These are phyloP conservation scores for Nitzschia putrida DNA, from an alignment of 108 stramenopile genomes.

Conservation along the genomic window DNA sequence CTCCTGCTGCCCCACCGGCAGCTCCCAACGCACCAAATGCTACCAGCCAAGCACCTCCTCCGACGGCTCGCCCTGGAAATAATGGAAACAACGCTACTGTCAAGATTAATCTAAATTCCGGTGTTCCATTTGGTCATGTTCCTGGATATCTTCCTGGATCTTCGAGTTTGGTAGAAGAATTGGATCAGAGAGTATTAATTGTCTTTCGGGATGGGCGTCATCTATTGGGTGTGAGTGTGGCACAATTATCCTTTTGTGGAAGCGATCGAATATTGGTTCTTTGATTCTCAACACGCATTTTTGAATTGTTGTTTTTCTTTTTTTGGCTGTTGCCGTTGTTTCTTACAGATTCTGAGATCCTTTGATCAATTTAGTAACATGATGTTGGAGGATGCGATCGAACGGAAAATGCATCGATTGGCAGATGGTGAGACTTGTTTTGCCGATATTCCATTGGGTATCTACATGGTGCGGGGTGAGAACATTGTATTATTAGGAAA, in stretches of 20 bases:
- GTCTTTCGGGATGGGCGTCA: constrained; percentile 94
- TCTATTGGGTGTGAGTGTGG: constrained; percentile 78
- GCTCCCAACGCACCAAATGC: too few species aligned
- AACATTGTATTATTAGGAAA: constrained; percentile 90
- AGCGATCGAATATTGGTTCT: background rate
- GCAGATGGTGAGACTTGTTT: constrained; percentile 54
- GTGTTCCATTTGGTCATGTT: constrained; percentile 76
- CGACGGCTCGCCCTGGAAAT: constrained; percentile 1
- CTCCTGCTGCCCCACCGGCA: too few species aligned
- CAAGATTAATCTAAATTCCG: constrained; percentile 31
- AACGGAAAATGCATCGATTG: constrained; percentile 68
- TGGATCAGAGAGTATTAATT: constrained; percentile 85
- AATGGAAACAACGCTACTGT: background rate
- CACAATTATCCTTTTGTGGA: background rate
- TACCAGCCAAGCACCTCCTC: background rate
- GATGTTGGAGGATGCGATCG: constrained; percentile 89
- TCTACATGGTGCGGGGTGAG: constrained; percentile 92
- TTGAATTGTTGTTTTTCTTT: constrained; percentile 3
- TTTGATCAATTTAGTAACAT: constrained; percentile 96
- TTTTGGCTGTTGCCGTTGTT: too few species aligned
- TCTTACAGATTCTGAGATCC: constrained; percentile 59
- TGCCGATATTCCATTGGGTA: constrained; percentile 82
- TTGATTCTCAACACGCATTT: constrained; percentile 3
- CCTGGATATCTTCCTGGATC: constrained; percentile 93
- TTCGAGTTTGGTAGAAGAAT: constrained; percentile 90